Evolutionary conservation across 257 asterid genomes (phyloP), one percentile per base, ranked within the genome.

Genomic region (Solanum virginianum): DNA sequence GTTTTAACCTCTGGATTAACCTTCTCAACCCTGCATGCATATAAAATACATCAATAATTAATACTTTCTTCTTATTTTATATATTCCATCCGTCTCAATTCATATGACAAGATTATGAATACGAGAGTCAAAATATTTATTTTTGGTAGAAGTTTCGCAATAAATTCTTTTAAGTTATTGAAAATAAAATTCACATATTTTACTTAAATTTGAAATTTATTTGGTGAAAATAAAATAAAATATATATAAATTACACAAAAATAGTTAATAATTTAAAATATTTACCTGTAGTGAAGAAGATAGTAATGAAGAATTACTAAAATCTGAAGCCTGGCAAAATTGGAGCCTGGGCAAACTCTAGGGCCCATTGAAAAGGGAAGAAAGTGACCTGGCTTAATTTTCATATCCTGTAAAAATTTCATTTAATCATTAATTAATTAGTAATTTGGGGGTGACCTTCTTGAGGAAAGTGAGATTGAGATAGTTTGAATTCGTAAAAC

Each of bases 301-400:
- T 70, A 86, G 41, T 85, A 71, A 22, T 81, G 88, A 26, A 86
- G 80, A 51, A 86, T 20, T n/a, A 86, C 70, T 29, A 62, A 72
- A 83, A 86, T 83, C 3, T 86, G 72, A 71, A 86, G 88, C 63
- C 8, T 72, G 57, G 81, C 81, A 20, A 72, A 2, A 45, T 45
- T 72, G 57, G 81, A 72, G 45, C 81, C 80, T 74, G 86, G 86
- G 81, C 88, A 86, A 8, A 54, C 13, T 65, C 70, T 82, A 5
- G 86, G 68, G 1, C 88, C 88, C 20, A 81, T 85, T 86, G 80
- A 77, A 47, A 86, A 86, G 1, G 88, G 84, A 17, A 86, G 24
- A 41, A 71, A 70, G 11, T 49, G 6, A 13, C 84, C 86, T 32
- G 80, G 54, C 80, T 82, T 86, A 12, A 51, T 43, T 71, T 43